Conservation (phyloP, 352 stramenopile genomes). For the Thraustotheca clavata region DNA sequence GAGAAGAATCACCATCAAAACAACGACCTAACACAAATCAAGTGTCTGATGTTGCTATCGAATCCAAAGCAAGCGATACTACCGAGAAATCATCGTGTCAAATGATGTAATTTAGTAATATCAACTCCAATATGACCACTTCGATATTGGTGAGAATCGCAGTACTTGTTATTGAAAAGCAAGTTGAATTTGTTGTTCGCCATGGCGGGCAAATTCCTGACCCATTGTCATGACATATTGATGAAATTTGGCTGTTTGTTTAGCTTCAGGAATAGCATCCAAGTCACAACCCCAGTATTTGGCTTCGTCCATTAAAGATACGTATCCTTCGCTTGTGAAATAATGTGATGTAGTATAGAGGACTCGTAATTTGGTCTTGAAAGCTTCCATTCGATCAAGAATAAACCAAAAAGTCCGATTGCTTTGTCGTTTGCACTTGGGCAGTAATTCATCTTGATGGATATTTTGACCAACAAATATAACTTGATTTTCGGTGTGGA, state of each 20-base stretch:
- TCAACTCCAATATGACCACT: too few relatives aligned
- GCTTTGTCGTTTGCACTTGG: constrained; percentile 9
- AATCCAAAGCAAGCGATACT: background rate
- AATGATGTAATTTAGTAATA: background rate
- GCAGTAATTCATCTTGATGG: constrained; percentile 13
- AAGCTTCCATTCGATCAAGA: background rate
- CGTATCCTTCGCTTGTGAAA: constrained; percentile 5
- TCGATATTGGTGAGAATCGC: too few relatives aligned
- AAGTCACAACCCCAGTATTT: constrained; percentile 20
- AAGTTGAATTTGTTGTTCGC: background rate
- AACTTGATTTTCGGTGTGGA: background rate
- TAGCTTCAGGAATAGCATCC: background rate
- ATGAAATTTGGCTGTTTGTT: background rate
- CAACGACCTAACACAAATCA: background rate
- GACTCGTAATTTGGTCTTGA: background rate
- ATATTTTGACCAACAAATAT: constrained; percentile 16
- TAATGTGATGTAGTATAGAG: constrained; percentile 17
- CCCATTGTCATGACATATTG: background rate
- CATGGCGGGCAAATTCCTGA: background rate
- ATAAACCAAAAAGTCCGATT: constrained; percentile 12
- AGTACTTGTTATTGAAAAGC: too few relatives aligned
- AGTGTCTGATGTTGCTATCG: background rate
- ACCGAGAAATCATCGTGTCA: background rate
- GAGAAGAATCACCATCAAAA: background rate
- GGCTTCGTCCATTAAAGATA: constrained; percentile 17